Percentiles rank a stretch among this genome's conserved stretches.
These are phyloP conservation scores for Bisporella sp. DNA, from an alignment of 2,329 filamentous ascomycete species.

Conservation along the genomic window DNA sequence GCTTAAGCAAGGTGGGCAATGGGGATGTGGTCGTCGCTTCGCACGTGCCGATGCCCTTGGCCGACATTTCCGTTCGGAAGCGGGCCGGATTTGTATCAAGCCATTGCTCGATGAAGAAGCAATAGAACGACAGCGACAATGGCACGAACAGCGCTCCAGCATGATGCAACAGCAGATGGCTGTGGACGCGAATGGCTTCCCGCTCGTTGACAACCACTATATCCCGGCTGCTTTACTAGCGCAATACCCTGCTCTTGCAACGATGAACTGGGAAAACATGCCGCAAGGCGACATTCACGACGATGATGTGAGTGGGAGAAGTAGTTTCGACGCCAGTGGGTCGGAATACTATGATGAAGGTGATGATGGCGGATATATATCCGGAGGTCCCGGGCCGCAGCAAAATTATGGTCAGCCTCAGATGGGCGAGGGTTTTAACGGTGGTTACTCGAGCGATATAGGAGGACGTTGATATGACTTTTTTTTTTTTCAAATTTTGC, in stretches of 20 bases:
- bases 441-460: conserved; percentile 27
- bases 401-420: conserved; percentile 23
- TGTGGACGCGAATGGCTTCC: conserved; percentile 54
- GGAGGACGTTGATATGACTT: conserved; percentile 14
- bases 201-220: conserved; percentile 54
- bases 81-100: conserved; percentile 92
- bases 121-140: conserved; percentile 67
- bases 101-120: conserved; percentile 95
- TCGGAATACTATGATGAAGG: conserved; percentile 64
- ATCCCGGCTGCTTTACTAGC: conserved; percentile 84
- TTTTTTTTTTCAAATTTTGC: too few species aligned
- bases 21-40: conserved; percentile 91
- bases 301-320: conserved; percentile 70
- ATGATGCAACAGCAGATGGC: conserved; percentile 52
- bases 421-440: conserved; percentile 24
- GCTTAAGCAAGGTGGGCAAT: conserved; percentile 73
- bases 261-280: conserved; percentile 77
- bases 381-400: conserved; percentile 29
- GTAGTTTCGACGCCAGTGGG: conserved; percentile 73
- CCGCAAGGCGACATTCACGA: conserved; percentile 53
- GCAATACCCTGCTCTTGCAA: conserved; percentile 90
- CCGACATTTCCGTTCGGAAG: conserved; percentile 91
- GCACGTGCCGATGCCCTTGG: conserved; percentile 92
- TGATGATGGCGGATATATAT: conserved; percentile 63
- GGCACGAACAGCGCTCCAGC: conserved; percentile 66